Evolutionary conservation across 257 asterid genomes (phyloP), one percentile per base, ranked within the genome.

Genomic region (Penstemon barbatus): DNA sequence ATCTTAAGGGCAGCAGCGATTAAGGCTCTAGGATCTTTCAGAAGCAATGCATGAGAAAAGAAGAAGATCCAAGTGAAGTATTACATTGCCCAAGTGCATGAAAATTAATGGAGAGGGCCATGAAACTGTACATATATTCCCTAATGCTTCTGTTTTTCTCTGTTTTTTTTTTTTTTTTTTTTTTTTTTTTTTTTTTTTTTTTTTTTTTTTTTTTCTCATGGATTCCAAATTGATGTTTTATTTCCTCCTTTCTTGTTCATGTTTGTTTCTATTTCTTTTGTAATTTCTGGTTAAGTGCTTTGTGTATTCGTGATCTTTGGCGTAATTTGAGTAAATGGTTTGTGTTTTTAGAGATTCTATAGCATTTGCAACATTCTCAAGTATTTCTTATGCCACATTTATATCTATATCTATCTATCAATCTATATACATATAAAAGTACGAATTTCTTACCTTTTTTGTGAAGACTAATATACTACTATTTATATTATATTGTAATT

Each of bases 1-100:
- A 60, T 80, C 11, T 56, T 80, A 15, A 80, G 85, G 51, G 82
- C 82, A 25, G 71, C 53, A 6, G 82, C 80, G 25, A 66, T 80
- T 7, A 80, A 80, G 61, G 85, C 85, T 10, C 71, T 80, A 6
- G 85, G 82, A 5, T 80, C 85, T 11, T 80, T 77, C 85, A 80
- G 82, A 70, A 80, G 85, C 85, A 75, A 75, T 53, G 78, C 81
- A 19, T 79, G 45, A 70, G 18, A 3, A 55, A 43, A 4, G 33
- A 43, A 4, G 33, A 59, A 5, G 1, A 67, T 12, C 36, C 42
- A 42, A 8, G 18, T 33, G 54, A 42, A 61, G 49, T 8, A 48
- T 43, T 25, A 41, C 18, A 15, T 73, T 49, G 18, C 8, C 19
- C 25, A 6, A 48, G 41, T 66, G 49, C 18, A 13, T 53, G 45